Conservation (phyloP, 768 basidiomycete genomes). For the Pleurotus djamor region DNA sequence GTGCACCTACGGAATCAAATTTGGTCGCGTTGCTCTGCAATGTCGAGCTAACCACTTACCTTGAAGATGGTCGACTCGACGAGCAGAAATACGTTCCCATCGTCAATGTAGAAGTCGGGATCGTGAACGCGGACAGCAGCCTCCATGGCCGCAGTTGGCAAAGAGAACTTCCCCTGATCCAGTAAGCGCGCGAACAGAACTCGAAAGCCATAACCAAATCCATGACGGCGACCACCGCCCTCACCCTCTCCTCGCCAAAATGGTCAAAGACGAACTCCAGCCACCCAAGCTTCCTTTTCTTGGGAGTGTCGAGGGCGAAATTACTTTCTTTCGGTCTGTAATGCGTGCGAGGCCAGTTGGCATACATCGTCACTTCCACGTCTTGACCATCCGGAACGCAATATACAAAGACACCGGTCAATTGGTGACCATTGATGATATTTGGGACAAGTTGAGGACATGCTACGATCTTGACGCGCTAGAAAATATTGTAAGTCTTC, state of each 20-base stretch:
- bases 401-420: conserved; percentile 72
- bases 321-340: conserved; percentile 79
- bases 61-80: conserved; percentile 10
- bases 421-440: conserved; percentile 52
- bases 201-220: neutral
- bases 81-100: conserved; percentile 7
- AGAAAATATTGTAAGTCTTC: conserved; percentile 59
- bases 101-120: conserved; percentile 6
- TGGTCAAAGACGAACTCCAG: conserved; percentile 17
- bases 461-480: conserved; percentile 78
- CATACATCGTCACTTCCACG: conserved; percentile 79
- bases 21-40: too few relatives aligned
- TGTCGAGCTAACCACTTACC: neutral
- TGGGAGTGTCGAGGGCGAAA: conserved; percentile 77
- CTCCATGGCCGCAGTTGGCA: neutral
- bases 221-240: neutral
- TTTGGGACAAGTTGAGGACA: conserved; percentile 72
- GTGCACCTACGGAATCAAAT: conserved; percentile 4
- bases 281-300: conserved; percentile 41
- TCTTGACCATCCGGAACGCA: conserved; percentile 69
- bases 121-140: neutral
- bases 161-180: neutral
- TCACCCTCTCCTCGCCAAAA: neutral
- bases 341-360: conserved; percentile 84
- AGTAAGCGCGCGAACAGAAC: neutral